These are phyloP conservation scores for Chlamydomonas asymmetrica DNA, from an alignment of 139 green algal genomes.

Conservation along the genomic window DNA sequence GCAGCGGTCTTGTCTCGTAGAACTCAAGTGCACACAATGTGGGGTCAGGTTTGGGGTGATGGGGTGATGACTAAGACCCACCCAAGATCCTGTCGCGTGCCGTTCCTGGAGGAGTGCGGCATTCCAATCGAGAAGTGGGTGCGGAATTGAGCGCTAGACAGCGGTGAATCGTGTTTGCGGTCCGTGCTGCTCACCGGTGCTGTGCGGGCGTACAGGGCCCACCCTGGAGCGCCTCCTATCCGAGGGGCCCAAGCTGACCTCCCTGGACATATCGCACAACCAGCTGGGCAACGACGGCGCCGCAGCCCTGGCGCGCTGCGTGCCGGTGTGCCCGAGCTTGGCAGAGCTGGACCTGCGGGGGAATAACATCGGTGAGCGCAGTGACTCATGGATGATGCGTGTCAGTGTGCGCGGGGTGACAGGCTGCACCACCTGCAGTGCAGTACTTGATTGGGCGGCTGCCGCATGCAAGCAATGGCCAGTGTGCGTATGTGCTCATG, in stretches of 20 bases:
- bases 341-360: conserved; percentile 39
- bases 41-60: too few species aligned
- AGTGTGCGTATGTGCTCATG: background rate
- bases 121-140: too few species aligned
- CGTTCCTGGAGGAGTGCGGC: too few species aligned
- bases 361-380: conserved; percentile 50
- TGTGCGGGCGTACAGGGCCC: conserved; percentile 41
- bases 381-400: background rate
- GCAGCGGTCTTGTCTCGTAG: too few species aligned
- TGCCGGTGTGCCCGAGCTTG: conserved; percentile 37
- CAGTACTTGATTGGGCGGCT: background rate
- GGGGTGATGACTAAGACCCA: too few species aligned
- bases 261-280: conserved; percentile 45
- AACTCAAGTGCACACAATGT: too few species aligned
- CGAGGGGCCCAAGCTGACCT: conserved; percentile 13
- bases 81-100: too few species aligned
- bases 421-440: background rate
- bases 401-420: background rate
- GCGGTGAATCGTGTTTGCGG: too few species aligned
- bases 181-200: too few species aligned
- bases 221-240: conserved; percentile 46
- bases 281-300: conserved; percentile 44
- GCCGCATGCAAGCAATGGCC: background rate
- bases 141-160: too few species aligned
- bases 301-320: conserved; percentile 25